phyloP scores from a whole-genome alignment of 2,329 filamentous ascomycete genomes.

The Botryotinia globosa region DNA sequence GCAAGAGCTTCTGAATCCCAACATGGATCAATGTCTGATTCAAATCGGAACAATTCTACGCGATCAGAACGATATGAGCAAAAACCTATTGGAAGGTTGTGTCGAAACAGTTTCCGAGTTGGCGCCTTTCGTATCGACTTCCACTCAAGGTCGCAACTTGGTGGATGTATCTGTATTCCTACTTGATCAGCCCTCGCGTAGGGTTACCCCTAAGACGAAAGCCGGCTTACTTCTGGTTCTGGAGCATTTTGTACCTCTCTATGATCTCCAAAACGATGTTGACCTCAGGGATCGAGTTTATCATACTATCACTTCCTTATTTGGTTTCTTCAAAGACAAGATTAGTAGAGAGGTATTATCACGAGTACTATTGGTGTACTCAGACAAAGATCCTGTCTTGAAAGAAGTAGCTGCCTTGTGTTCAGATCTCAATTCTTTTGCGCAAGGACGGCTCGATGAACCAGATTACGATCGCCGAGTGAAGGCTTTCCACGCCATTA shows the following conservation, averaged over 20 bases:
- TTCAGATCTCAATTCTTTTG: conserved; percentile 76
- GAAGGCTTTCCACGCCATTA: conserved; percentile 71
- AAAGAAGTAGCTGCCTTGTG: conserved; percentile 67
- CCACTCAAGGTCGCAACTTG: conserved; percentile 70
- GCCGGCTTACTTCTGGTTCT: conserved; percentile 75
- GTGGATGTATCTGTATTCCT: conserved; percentile 78
- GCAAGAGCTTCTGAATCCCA: conserved; percentile 54
- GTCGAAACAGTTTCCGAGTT: conserved; percentile 77
- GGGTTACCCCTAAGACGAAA: conserved; percentile 81
- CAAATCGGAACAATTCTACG: conserved; percentile 68
- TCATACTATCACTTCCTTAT: conserved; percentile 73
- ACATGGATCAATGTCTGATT: conserved; percentile 59
- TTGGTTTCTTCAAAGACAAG: conserved; percentile 85
- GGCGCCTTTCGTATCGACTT: conserved; percentile 64
- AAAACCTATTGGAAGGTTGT: conserved; percentile 73
- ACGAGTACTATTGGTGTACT: conserved; percentile 68
- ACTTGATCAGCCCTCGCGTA: conserved; percentile 77
- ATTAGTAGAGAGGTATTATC: conserved; percentile 72
- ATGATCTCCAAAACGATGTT: conserved; percentile 53
- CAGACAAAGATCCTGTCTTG: conserved; percentile 59
- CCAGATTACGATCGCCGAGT: conserved; percentile 84
- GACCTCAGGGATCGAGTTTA: conserved; percentile 65
- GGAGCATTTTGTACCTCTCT: conserved; percentile 72
- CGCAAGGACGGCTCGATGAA: conserved; percentile 70
- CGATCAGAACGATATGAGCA: conserved; percentile 55